Evolutionary conservation across 306 rosid species (phyloP).

Genomic region (Rubus parviflorus): DNA sequence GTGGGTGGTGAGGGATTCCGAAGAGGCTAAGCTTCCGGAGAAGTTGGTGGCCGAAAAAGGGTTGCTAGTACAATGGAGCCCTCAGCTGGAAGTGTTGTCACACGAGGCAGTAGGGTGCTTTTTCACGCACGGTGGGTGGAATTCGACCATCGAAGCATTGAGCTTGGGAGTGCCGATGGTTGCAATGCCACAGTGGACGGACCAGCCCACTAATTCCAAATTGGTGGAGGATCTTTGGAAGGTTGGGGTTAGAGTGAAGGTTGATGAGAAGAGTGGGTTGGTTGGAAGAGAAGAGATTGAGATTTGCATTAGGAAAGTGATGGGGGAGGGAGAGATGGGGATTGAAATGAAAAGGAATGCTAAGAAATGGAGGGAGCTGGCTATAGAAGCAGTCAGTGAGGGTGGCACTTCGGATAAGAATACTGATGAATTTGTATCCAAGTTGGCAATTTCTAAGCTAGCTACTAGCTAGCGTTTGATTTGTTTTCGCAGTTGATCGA

Average conservation of each 20-base stretch:
- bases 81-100: conserved; percentile 51
- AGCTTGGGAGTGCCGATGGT: conserved; percentile 58
- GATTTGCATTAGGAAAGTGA: conserved; percentile 34
- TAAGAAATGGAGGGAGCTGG: conserved; percentile 39
- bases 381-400: conserved; percentile 18
- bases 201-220: conserved; percentile 53
- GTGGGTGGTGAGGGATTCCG: conserved; percentile 51
- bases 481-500: too few species aligned
- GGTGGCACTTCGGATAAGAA: conserved; percentile 55
- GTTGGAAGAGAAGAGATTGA: conserved; percentile 43
- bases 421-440: conserved; percentile 36
- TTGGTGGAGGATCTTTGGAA: conserved; percentile 47
- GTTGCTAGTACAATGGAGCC: conserved; percentile 46
- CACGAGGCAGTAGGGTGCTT: conserved; percentile 48
- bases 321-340: conserved; percentile 31
- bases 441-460: not conserved
- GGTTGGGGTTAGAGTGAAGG: conserved; percentile 46
- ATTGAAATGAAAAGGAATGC: conserved; percentile 38
- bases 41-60: conserved; percentile 37
- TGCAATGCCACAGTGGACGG: conserved; percentile 57
- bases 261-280: conserved; percentile 32
- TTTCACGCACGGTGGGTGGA: conserved; percentile 57
- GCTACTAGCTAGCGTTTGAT: not conserved
- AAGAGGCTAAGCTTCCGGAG: conserved; percentile 27
- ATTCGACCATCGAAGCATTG: conserved; percentile 51